Conservation (phyloP, 805 yeast genomes). For the Zygotorulaspora sp. region DNA sequence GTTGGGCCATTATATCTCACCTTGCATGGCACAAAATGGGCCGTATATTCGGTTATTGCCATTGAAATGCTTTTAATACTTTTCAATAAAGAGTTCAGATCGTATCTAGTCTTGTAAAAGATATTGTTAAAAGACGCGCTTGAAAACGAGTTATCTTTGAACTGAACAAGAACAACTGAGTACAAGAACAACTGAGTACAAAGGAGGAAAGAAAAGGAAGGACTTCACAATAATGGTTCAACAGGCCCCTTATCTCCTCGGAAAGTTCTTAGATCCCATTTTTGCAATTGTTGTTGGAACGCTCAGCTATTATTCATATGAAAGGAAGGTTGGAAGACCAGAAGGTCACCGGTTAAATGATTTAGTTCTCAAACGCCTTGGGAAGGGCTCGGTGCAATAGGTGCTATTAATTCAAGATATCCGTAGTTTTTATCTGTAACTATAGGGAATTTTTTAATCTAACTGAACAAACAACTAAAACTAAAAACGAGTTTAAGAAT, state of each 20-base stretch:
- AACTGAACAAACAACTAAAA: too few relatives aligned
- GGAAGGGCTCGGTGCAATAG: background rate
- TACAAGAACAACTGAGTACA: background rate
- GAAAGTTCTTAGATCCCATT: conserved; percentile 54
- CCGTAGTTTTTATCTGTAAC: too few relatives aligned
- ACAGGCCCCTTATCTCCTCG: conserved; percentile 18
- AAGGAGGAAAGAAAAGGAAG: background rate
- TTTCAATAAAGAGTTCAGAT: too few relatives aligned
- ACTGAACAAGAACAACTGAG: too few relatives aligned
- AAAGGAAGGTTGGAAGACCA: conserved; percentile 50
- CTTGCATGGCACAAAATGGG: conserved; percentile 26
- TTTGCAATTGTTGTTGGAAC: conserved; percentile 61
- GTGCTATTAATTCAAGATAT: too few relatives aligned
- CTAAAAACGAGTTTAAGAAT: too few relatives aligned
- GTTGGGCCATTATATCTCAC: conserved; percentile 20
- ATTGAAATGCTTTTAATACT: background rate
- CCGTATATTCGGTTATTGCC: conserved; percentile 9
- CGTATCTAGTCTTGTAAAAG: too few relatives aligned
- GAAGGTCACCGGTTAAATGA: conserved; percentile 59
- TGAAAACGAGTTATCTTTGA: too few relatives aligned
- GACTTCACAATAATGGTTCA: conserved; percentile 5
- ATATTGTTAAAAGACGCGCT: too few relatives aligned
- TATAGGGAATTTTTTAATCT: too few relatives aligned
- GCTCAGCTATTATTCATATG: conserved; percentile 60
- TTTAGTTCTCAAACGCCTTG: conserved; percentile 37